Evolutionary conservation across 441 rosid species (phyloP), one percentile per base, ranked within the genome.

Genomic region (Theobroma grandiflorum): DNA sequence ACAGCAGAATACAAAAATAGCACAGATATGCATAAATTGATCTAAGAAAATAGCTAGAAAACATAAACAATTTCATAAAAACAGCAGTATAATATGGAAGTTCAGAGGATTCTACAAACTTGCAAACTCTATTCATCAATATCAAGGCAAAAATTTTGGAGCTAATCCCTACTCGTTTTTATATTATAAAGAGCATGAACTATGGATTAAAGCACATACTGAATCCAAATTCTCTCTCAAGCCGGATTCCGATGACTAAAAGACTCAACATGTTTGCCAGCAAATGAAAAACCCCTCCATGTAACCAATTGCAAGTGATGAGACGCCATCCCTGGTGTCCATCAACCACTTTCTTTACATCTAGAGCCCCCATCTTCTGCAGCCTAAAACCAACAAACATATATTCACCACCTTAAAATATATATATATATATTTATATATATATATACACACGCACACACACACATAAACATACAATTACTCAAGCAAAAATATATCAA

Each of bases 161-260:
- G 42, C 67, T 33, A 33, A 62, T 33, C 42, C 42, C 10, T 40
- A 62, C 4, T 12, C 67, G 1, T 26, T 26, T 14, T 70, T 20
- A 11, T 3, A 26, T 70, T 16, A 70, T 45, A 70, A 10, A 69
- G 53, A 16, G 18, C 35, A 76, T 35, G 47, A 64, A 64, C 20
- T 14, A 18, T n/a, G 72, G 18, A 18, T 65, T 35, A 70, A 73
- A 66, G 55, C 63, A 82, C 92, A 69, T 86, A 95, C 99, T 87
- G 58, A 96, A 96, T 2, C 99, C 99, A 59, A 94, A 96, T 83
- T 96, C 99, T 64, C 85, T 92, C 81, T 96, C 97, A 77, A 96
- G 92, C 82, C 95, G 94, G 68, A 94, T 85, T 53, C 98, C 98
- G n/a, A 96, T 94, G 76, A 92, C 82, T 45, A 92, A 75, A 79